Evolutionary conservation across 441 rosid genomes (phyloP).

Genomic region (Brassica hybrid): DNA sequence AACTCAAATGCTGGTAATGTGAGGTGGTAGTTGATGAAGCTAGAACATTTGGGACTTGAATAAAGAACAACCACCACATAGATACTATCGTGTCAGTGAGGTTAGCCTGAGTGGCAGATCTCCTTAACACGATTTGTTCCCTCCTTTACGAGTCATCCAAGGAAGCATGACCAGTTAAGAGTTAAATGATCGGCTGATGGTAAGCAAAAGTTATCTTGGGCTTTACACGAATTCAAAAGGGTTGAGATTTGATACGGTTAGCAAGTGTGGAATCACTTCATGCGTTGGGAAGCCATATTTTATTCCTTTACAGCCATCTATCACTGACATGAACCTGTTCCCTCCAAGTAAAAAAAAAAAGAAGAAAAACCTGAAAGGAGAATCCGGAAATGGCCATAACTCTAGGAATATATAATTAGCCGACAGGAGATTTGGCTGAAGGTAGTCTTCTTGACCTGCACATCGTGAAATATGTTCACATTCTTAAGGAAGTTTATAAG

Average conservation of each 20-base stretch:
- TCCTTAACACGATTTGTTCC: constrained; percentile 54
- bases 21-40: background rate
- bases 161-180: background rate
- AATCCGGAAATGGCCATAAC: background rate
- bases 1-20: background rate
- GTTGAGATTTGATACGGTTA: background rate
- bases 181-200: background rate
- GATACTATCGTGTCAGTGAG: constrained; percentile 63
- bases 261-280: background rate
- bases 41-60: constrained; percentile 50
- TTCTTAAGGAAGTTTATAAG: background rate
- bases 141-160: constrained; percentile 43
- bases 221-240: background rate
- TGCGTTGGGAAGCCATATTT: background rate
- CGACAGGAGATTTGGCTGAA: constrained; percentile 27
- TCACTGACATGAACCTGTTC: background rate
- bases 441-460: constrained; percentile 28
- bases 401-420: constrained; percentile 29
- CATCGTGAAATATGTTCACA: background rate
- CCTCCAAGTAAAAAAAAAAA: background rate
- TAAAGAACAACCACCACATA: constrained; percentile 55
- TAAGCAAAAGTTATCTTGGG: background rate
- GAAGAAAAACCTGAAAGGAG: too few relatives aligned
- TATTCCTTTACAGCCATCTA: constrained; percentile 16
- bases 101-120: constrained; percentile 54